Evolutionary conservation across 1,284 basidiomycete genomes (phyloP).

Genomic region (Meripilus lineatus): DNA sequence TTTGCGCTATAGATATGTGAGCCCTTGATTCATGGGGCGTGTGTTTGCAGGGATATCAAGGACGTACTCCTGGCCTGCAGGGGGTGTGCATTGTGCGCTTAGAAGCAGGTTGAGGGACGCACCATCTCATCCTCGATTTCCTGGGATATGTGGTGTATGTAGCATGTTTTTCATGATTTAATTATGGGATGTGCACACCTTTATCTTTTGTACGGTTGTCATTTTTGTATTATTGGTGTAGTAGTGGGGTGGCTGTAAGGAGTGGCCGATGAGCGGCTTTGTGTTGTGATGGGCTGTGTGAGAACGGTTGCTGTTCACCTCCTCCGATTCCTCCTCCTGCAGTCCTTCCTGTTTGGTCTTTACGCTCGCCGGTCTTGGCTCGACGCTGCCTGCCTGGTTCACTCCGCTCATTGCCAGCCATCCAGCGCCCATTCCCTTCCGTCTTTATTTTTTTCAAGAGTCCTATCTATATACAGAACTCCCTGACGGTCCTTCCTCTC

Average conservation of each 20-base stretch:
- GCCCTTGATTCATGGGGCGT: slow-evolving; percentile 10
- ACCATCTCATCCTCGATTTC: slow-evolving; percentile 98
- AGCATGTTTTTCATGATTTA: neutral
- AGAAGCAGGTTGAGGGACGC: slow-evolving; percentile 24
- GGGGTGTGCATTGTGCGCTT: slow-evolving; percentile 7
- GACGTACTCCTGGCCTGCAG: slow-evolving; percentile 36
- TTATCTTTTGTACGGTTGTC: slow-evolving; percentile 89
- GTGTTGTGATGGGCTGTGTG: too few species aligned
- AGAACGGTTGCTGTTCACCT: neutral
- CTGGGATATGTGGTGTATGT: slow-evolving; percentile 29
- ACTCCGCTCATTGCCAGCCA: neutral
- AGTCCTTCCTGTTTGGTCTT: neutral
- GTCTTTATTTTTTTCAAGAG: neutral
- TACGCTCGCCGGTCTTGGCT: neutral
- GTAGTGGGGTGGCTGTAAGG: slow-evolving; percentile 3
- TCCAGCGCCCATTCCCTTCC: neutral
- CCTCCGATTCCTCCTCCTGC: neutral
- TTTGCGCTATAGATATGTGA: slow-evolving; percentile 59
- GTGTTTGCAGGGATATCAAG: slow-evolving; percentile 5
- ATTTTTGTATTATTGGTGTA: slow-evolving; percentile 33
- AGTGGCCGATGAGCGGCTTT: neutral
- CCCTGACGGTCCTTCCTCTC: slow-evolving; percentile 7
- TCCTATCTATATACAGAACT: slow-evolving; percentile 7
- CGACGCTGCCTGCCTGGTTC: slow-evolving; percentile 11
- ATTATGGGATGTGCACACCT: slow-evolving; percentile 40